Evolutionary conservation across 148 eudicot species (phyloP), one percentile per base, ranked within the genome.

Genomic region (Chenopodium album): DNA sequence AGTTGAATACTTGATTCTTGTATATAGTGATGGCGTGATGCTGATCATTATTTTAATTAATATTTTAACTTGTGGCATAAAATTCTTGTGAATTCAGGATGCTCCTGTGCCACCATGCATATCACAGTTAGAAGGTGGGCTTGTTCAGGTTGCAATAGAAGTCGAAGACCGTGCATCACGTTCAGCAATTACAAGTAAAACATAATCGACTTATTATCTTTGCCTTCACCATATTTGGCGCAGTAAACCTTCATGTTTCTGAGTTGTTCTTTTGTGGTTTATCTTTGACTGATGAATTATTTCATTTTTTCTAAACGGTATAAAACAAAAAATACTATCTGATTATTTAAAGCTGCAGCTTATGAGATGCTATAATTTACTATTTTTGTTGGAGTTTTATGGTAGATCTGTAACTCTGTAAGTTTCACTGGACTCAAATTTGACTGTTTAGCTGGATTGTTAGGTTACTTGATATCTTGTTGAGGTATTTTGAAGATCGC

Each of bases 71-170:
- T 71, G 54, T 37, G 68, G 64, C 37, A n/a, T 83, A 17, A 81
- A 67, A 29, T 68, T 68, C 68, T 82, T 48, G 20, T 31, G 23
- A 26, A 82, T 82, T 52, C 82, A 95, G 99, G 99, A 95, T 89
- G 98, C 99, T 86, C 98, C 99, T 63, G 97, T 95, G 69, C 99
- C 99, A 56, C 99, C 99, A 41, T 95, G 99, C 89, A 95, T 95
- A 90, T 93, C 97, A 46, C 98, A 93, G 87, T 85, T 92, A 70
- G 99, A 92, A 87, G 98, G 99, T 77, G 99, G 97, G 54, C 97
- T 95, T 85, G 99, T 95, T 78, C 99, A 95, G 87, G 97, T 95
- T 76, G 99, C 99, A 12, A 94, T 95, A 78, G 99, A 95, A 89
- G 99, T 95, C 37, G 99, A 95, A 90, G 98, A 95, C 89, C 99